Percentiles rank a stretch among this genome's conserved stretches.
These are phyloP conservation scores for Gyromitra esculenta DNA, from an alignment of 2,329 filamentous ascomycete species.

Conservation along the genomic window DNA sequence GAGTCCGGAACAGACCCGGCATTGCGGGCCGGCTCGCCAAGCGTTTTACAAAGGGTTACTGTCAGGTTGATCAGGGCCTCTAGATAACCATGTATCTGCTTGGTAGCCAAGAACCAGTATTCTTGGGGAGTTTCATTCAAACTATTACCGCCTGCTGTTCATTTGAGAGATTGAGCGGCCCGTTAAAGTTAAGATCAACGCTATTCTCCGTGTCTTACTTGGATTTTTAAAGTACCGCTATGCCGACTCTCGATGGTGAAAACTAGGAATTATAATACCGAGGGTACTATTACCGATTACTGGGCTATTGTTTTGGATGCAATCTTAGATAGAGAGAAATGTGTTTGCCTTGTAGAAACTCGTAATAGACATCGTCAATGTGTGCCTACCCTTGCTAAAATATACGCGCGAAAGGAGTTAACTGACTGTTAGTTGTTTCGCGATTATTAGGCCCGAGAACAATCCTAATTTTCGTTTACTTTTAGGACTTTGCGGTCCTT, in stretches of 20 bases:
- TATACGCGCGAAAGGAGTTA: constrained; percentile 15
- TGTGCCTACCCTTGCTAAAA: not conserved
- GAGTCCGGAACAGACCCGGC: constrained; percentile 28
- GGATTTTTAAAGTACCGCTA: not conserved
- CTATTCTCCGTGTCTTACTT: not conserved
- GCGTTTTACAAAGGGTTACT: not conserved
- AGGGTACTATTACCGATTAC: not conserved
- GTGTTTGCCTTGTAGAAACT: constrained; percentile 2
- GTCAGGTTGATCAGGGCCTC: not conserved
- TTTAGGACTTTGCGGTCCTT: not conserved
- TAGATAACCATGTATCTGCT: not conserved
- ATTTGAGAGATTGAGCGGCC: not conserved
- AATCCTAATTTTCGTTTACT: not conserved
- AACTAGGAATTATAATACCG: not conserved
- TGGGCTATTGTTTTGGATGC: not conserved
- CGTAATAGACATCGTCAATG: constrained; percentile 2
- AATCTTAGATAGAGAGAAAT: constrained; percentile 2
- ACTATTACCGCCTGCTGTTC: not conserved
- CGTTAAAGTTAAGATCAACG: not conserved
- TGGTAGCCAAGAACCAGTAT: not conserved
- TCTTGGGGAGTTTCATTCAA: not conserved
- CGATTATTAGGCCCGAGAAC: constrained; percentile 21
- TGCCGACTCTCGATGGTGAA: not conserved
- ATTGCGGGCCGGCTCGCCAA: constrained; percentile 30
- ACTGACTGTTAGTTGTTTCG: constrained; percentile 13